phyloP scores from a whole-genome alignment of 805 yeast genomes.

The Myxozyma mucilagina region DNA sequence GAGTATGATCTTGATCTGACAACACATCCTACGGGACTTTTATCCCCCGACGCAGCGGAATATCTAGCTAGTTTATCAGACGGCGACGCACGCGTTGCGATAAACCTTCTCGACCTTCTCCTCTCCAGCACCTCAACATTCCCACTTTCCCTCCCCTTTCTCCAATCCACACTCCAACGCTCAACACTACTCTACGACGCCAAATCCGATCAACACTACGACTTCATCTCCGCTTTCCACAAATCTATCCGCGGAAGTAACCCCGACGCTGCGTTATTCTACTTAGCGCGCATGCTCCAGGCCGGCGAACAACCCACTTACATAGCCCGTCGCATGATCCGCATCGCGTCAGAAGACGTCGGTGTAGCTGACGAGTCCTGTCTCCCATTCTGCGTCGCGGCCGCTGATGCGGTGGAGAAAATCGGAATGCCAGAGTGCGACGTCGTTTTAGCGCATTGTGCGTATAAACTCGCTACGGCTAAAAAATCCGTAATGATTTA shows the following conservation, averaged over 20 bases:
- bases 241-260: conserved; percentile 88
- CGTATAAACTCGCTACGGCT: conserved; percentile 83
- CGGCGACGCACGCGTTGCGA: conserved; percentile 86
- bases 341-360: conserved; percentile 93
- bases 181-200: conserved; percentile 70
- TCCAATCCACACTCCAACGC: conserved; percentile 24
- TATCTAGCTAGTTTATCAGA: conserved; percentile 72
- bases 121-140: conserved; percentile 33
- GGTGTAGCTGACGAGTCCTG: conserved; percentile 83
- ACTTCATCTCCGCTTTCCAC: conserved; percentile 93
- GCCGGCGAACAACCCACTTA: conserved; percentile 95
- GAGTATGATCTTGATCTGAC: not conserved
- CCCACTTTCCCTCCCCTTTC: conserved; percentile 38
- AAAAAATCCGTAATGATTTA: conserved; percentile 85
- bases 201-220: conserved; percentile 91
- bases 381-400: conserved; percentile 81
- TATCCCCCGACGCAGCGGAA: conserved; percentile 59
- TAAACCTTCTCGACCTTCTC: conserved; percentile 71
- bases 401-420: conserved; percentile 83
- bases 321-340: conserved; percentile 84
- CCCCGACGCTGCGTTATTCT: conserved; percentile 86
- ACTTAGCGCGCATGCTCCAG: conserved; percentile 80
- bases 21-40: conserved; percentile 2
- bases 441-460: conserved; percentile 84
- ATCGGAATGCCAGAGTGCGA: conserved; percentile 96